phyloP scores from a whole-genome alignment of 192 early-diverging fungal species.

The Piromyces finnis region DNA sequence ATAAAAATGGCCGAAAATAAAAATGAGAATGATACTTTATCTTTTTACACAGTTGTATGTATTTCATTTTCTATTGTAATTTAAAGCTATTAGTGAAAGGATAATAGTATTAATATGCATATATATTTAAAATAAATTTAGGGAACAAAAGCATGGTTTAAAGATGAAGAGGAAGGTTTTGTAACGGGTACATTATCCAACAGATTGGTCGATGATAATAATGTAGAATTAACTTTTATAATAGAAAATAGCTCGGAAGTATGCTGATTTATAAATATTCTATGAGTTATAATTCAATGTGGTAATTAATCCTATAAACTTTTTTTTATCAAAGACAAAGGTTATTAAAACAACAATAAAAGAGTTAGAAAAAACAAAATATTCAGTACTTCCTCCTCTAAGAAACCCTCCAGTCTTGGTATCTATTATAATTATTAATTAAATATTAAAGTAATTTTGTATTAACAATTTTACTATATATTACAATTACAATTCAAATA shows the following conservation, averaged over 20 bases:
- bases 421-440: neutral
- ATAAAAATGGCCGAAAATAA: too few species aligned
- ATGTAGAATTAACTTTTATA: conserved; percentile 24
- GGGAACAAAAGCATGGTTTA: conserved; percentile 74
- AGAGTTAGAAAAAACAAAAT: conserved; percentile 25
- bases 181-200: conserved; percentile 40
- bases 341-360: neutral
- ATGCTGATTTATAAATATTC: neutral
- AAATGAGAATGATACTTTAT: too few species aligned
- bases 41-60: too few species aligned
- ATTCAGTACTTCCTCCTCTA: conserved; percentile 68
- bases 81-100: too few species aligned
- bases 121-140: neutral
- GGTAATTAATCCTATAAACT: too few species aligned
- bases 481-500: neutral
- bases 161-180: conserved; percentile 73
- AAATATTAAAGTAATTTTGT: too few species aligned
- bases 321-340: neutral
- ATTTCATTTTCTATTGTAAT: too few species aligned
- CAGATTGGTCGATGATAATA: conserved; percentile 31
- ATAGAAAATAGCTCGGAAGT: conserved; percentile 20
- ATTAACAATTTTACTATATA: too few species aligned
- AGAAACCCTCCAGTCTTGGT: conserved; percentile 72
- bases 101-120: too few species aligned
- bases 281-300: too few species aligned